A percentile compares a stretch with the other conserved stretches of the same genome.
phyloP scores from a whole-genome alignment of 768 basidiomycete genomes.

The Lentinula raphanica region DNA sequence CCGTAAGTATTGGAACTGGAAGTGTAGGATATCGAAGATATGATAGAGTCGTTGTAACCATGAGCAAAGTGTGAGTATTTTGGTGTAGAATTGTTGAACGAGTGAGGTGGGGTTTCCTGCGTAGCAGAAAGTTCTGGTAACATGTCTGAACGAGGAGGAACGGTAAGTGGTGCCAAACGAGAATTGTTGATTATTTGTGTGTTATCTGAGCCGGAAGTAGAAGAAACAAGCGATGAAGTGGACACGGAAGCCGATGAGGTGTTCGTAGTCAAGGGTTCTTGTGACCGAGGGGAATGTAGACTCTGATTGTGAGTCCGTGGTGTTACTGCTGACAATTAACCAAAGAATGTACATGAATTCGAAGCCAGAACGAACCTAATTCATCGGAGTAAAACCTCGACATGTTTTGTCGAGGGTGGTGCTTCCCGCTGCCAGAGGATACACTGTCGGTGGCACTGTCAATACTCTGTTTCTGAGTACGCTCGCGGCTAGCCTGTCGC shows the following conservation, averaged over 20 bases:
- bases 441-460: constrained; percentile 4
- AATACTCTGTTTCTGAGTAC: constrained; percentile 9
- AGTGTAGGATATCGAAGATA: constrained; percentile 5
- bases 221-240: constrained; percentile 17
- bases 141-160: constrained; percentile 33
- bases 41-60: constrained; percentile 9
- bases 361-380: constrained; percentile 22
- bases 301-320: constrained; percentile 21
- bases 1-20: constrained; percentile 8
- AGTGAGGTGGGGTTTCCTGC: constrained; percentile 22
- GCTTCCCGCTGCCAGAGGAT: constrained; percentile 6
- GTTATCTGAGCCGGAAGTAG: constrained; percentile 14
- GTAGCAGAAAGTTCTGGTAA: constrained; percentile 26
- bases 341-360: constrained; percentile 8
- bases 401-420: constrained; percentile 18
- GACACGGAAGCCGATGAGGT: constrained; percentile 18
- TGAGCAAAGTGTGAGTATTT: constrained; percentile 9
- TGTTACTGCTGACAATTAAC: constrained; percentile 18
- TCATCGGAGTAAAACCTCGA: constrained; percentile 35
- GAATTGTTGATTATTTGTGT: constrained; percentile 22
- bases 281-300: constrained; percentile 36
- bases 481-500: constrained; percentile 7
- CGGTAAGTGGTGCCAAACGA: constrained; percentile 33
- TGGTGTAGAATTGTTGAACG: constrained; percentile 15
- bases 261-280: constrained; percentile 30